A percentile compares a stretch with the other conserved stretches of the same genome.
These are phyloP conservation scores for Pseudogymnoascus sp. DNA, from an alignment of 2,329 filamentous ascomycete genomes.

Conservation along the genomic window DNA sequence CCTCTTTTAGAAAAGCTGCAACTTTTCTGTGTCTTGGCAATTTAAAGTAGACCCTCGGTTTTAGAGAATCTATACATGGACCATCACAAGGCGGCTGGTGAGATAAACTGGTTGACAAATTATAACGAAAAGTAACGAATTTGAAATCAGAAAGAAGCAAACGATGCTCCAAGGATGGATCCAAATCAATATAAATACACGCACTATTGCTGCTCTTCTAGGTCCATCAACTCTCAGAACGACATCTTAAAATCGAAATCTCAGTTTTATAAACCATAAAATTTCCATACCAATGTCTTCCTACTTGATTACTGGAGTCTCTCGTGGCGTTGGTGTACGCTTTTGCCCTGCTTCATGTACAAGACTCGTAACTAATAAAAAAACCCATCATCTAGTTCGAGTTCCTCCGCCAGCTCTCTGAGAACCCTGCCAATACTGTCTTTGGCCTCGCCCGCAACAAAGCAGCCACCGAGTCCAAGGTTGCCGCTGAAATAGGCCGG, in stretches of 20 bases:
- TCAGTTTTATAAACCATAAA: conserved; percentile 11
- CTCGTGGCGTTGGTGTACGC: conserved; percentile 24
- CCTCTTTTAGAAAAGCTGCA: conserved; percentile 15
- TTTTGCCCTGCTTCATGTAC: conserved; percentile 14
- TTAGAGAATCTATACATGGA: conserved; percentile 8
- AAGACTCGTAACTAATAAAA: conserved; percentile 15
- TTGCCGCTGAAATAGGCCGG: conserved; percentile 33
- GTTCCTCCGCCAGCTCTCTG: conserved; percentile 41
- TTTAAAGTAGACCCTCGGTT: conserved; percentile 15
- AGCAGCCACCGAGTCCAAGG: conserved; percentile 36
- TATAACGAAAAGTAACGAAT: conserved; percentile 12
- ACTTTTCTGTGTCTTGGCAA: conserved; percentile 18
- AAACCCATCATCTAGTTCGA: conserved; percentile 35
- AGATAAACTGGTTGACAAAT: neutral
- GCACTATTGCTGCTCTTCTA: conserved; percentile 12
- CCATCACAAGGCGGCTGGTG: neutral
- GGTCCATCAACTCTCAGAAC: conserved; percentile 16
- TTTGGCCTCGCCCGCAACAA: conserved; percentile 45
- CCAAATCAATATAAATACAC: conserved; percentile 16
- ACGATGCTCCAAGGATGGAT: conserved; percentile 15
- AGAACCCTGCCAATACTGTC: conserved; percentile 36
- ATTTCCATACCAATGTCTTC: conserved; percentile 21
- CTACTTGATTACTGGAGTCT: conserved; percentile 24
- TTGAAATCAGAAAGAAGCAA: conserved; percentile 17
- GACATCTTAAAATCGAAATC: conserved; percentile 13